Evolutionary conservation across 352 stramenopile species (phyloP).

Genomic region (Phytopythium aichiense): DNA sequence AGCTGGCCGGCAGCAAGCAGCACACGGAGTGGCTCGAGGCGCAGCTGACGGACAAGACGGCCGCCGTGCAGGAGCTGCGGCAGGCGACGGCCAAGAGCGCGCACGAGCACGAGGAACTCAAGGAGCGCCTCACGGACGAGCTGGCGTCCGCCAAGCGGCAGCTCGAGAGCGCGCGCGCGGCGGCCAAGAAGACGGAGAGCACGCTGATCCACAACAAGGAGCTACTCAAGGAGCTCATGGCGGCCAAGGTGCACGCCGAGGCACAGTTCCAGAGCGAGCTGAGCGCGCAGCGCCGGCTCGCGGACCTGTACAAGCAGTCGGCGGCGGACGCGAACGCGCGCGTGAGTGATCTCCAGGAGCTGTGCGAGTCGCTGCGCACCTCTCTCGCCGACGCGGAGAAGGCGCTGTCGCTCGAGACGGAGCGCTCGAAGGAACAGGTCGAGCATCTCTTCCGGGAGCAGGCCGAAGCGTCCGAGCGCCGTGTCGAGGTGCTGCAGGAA

Average conservation of each 20-base stretch:
- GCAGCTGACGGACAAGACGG: conserved; percentile 64
- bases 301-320: conserved; percentile 72
- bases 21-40: conserved; percentile 68
- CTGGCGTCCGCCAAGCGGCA: conserved; percentile 40
- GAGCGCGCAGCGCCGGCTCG: conserved; percentile 57
- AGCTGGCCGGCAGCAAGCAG: conserved; percentile 43
- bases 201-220: conserved; percentile 62
- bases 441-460: conserved; percentile 78
- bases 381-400: conserved; percentile 61
- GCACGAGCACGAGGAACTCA: conserved; percentile 54
- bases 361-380: conserved; percentile 53
- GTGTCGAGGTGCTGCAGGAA: conserved; percentile 50
- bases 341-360: conserved; percentile 48
- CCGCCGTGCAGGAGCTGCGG: conserved; percentile 54
- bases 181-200: conserved; percentile 63
- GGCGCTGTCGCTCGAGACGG: conserved; percentile 50
- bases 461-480: conserved; percentile 41
- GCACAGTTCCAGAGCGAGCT: conserved; percentile 67
- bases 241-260: conserved; percentile 52
- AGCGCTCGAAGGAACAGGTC: conserved; percentile 63
- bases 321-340: conserved; percentile 44
- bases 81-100: conserved; percentile 46
- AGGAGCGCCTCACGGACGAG: conserved; percentile 46
- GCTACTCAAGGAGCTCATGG: conserved; percentile 63
- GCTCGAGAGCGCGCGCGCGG: conserved; percentile 53